Evolutionary conservation across 139 green algal species (phyloP), one percentile per base, ranked within the genome.

Genomic region (Pseudopediastrum boryanum): DNA sequence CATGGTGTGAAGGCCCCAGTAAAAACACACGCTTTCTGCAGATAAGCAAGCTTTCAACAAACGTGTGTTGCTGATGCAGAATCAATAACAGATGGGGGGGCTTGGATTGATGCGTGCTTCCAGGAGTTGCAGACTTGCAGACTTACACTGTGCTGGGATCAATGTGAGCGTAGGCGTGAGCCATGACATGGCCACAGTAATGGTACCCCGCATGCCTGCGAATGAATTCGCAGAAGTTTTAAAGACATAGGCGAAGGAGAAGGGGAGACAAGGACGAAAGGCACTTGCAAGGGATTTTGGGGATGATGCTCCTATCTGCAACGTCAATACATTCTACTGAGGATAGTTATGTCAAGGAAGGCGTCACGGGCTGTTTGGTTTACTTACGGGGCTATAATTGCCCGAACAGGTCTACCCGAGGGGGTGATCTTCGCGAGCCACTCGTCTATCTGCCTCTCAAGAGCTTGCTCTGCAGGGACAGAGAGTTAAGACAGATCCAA

Each of bases 1-100:
- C 64, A 75, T 99, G 93, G 81, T 99, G 95, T 0, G 88, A 96
- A 19, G 95, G 96, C 3, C 95, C 95, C 44, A 98, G 67, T 29
- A 98, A 73, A 75, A 98, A 97, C 6, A 98, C 79, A 6, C 93
- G 89, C 35, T 74, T 83, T 39, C 92, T 97, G 56, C 42, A 33
- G 16, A 56, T 16, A 7, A 2, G 27, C 13, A 33, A 66, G 25
- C n/a, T n/a, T n/a, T n/a, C n/a, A n/a, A 59, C 9, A 66, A 33
- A 2, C n/a, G 31, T 5, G 9, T 52, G 70, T n/a, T 50, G 56
- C 31, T 48, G 63, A 21, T 48, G 59, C 4, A 21, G 16, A 16
- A 59, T 35, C 61, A 69, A 36, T 35, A 13, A 35, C 29, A 69
- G 61, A n/a, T 31, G 38, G 56, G 19, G 19, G 2, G 38, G 38